phyloP scores from a whole-genome alignment of 352 stramenopile genomes.

The Phytophthora ohioensis region DNA sequence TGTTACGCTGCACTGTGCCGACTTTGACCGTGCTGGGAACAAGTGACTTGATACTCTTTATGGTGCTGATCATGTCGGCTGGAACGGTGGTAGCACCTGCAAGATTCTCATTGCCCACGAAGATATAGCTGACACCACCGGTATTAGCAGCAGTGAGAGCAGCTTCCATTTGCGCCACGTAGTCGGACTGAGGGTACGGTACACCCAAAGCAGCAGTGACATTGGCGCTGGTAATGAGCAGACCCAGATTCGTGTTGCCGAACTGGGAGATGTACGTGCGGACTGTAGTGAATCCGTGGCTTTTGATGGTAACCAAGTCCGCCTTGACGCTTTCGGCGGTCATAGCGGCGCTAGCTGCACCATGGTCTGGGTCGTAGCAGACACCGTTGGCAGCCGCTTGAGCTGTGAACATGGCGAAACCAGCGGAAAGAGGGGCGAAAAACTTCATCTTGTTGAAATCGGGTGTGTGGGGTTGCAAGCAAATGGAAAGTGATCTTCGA shows the following conservation, averaged over 20 bases:
- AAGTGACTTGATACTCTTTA: conserved; percentile 52
- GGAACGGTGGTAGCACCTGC: conserved; percentile 35
- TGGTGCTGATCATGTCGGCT: conserved; percentile 41
- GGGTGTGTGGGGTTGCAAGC: conserved; percentile 14
- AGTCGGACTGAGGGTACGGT: conserved; percentile 54
- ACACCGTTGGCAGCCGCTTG: conserved; percentile 60
- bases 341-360: conserved; percentile 18
- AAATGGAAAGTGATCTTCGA: conserved; percentile 34
- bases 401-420: conserved; percentile 29
- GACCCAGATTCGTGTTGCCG: conserved; percentile 51
- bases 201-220: conserved; percentile 54
- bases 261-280: conserved; percentile 75
- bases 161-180: conserved; percentile 40
- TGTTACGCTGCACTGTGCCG: conserved; percentile 73
- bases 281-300: conserved; percentile 60
- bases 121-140: conserved; percentile 61
- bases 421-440: conserved; percentile 32
- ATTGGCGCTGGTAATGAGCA: conserved; percentile 43
- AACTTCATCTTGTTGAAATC: conserved; percentile 44
- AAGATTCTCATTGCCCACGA: conserved; percentile 77
- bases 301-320: conserved; percentile 62
- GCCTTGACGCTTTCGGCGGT: conserved; percentile 36
- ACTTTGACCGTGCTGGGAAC: conserved; percentile 60
- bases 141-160: conserved; percentile 49
- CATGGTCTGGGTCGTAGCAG: conserved; percentile 73